These are phyloP conservation scores for Viola odorata DNA, from an alignment of 345 rosid species.

Conservation along the genomic window DNA sequence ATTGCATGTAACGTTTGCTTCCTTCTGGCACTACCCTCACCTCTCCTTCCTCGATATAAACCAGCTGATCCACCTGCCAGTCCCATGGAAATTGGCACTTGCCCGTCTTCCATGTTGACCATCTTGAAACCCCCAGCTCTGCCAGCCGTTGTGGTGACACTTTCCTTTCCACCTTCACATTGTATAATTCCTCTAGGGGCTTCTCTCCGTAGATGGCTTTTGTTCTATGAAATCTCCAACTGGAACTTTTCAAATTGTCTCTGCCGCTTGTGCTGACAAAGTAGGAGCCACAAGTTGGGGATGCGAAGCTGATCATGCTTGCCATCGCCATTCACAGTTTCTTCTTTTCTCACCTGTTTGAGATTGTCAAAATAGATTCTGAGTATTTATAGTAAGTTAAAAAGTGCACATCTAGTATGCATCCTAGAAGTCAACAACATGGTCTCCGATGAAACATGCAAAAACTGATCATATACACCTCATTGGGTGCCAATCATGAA, in stretches of 20 bases:
- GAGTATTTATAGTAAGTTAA: not conserved
- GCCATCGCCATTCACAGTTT: slow-evolving; percentile 27
- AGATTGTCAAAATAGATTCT: not conserved
- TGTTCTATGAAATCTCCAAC: slow-evolving; percentile 19
- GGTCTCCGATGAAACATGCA: too few species aligned
- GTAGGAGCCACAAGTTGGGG: slow-evolving; percentile 28
- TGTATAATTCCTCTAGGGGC: slow-evolving; percentile 71
- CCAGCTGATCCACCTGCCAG: slow-evolving; percentile 95
- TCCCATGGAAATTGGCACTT: slow-evolving; percentile 81
- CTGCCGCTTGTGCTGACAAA: slow-evolving; percentile 23
- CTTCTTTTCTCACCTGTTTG: slow-evolving; percentile 11
- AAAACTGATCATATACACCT: too few species aligned
- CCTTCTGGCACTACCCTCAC: slow-evolving; percentile 94
- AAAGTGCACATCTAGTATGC: not conserved
- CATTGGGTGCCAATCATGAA: too few species aligned
- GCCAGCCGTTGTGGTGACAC: slow-evolving; percentile 48
- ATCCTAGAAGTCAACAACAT: too few species aligned
- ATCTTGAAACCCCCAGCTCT: slow-evolving; percentile 69
- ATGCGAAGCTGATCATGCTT: slow-evolving; percentile 24
- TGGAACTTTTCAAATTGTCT: not conserved
- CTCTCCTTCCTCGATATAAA: slow-evolving; percentile 95
- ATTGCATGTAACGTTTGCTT: slow-evolving; percentile 64
- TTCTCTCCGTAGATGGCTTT: slow-evolving; percentile 62
- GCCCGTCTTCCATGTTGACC: slow-evolving; percentile 89
- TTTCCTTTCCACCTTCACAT: slow-evolving; percentile 67